Evolutionary conservation across 306 rosid genomes (phyloP).

Genomic region (Alnus glutinosa): DNA sequence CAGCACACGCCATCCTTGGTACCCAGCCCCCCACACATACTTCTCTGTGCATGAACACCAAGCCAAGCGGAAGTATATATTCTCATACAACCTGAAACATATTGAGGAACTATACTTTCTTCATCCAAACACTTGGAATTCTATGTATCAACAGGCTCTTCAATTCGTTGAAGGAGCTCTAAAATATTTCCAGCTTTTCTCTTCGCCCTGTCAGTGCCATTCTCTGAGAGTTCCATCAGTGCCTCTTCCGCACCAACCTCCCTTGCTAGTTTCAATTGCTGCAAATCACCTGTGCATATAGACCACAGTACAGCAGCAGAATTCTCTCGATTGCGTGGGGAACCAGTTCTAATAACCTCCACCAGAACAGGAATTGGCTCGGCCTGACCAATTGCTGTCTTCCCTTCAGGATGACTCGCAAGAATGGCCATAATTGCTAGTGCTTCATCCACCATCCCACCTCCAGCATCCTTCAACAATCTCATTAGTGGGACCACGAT

Average conservation of each 20-base stretch:
- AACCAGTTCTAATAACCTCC: conserved; percentile 83
- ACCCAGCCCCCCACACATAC: not conserved
- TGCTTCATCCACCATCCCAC: conserved; percentile 97
- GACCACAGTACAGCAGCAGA: conserved; percentile 92
- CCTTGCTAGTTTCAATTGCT: conserved; percentile 71
- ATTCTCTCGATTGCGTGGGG: conserved; percentile 94
- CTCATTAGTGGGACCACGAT: conserved; percentile 73
- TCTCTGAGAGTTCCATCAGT: conserved; percentile 77
- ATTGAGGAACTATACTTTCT: not conserved
- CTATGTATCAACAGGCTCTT: conserved; percentile 37
- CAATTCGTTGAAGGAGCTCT: conserved; percentile 63
- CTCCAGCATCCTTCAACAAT: conserved; percentile 82
- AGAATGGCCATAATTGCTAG: conserved; percentile 92
- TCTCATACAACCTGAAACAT: not conserved
- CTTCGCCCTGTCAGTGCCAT: conserved; percentile 94
- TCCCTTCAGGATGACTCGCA: conserved; percentile 86
- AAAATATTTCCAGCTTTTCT: conserved; percentile 84
- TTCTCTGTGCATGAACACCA: not conserved
- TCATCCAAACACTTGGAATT: not conserved
- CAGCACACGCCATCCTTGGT: not conserved
- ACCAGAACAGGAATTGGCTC: conserved; percentile 71
- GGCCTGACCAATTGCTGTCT: conserved; percentile 65
- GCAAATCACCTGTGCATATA: conserved; percentile 59
- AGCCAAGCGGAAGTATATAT: not conserved
- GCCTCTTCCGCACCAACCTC: conserved; percentile 83